Conservation (phyloP, 2,329 filamentous ascomycete species). For the Aspergillus uvarum region DNA sequence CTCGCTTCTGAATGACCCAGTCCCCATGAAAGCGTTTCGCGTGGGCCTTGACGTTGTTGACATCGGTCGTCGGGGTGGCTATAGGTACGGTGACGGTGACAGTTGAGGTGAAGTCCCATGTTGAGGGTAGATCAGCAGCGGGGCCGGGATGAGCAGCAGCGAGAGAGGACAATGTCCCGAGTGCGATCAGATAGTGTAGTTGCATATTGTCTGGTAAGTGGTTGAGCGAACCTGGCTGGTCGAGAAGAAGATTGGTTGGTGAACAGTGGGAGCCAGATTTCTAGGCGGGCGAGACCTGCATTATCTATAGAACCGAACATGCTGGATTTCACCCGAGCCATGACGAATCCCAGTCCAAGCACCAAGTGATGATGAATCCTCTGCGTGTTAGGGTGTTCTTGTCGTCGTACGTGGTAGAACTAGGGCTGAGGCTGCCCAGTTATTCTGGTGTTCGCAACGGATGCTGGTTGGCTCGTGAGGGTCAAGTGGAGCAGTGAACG, state of each 20-base stretch:
- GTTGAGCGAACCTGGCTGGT: neutral
- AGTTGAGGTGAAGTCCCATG: neutral
- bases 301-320: neutral
- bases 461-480: constrained; percentile 1
- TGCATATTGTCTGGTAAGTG: neutral
- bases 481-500: neutral
- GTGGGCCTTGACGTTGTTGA: neutral
- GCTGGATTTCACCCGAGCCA: neutral
- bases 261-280: neutral
- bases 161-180: neutral
- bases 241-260: neutral
- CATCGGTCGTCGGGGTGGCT: neutral
- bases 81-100: neutral
- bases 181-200: neutral
- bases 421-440: constrained; percentile 8
- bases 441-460: neutral
- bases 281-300: neutral
- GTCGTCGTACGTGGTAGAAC: constrained; percentile 8
- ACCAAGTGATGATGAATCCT: neutral
- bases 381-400: neutral
- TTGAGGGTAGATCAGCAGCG: neutral
- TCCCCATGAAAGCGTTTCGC: neutral
- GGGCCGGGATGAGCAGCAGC: neutral
- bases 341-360: neutral
- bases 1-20: constrained; percentile 2